Evolutionary conservation across 2,329 filamentous ascomycete genomes (phyloP).

Genomic region (Diplocarpon mali): DNA sequence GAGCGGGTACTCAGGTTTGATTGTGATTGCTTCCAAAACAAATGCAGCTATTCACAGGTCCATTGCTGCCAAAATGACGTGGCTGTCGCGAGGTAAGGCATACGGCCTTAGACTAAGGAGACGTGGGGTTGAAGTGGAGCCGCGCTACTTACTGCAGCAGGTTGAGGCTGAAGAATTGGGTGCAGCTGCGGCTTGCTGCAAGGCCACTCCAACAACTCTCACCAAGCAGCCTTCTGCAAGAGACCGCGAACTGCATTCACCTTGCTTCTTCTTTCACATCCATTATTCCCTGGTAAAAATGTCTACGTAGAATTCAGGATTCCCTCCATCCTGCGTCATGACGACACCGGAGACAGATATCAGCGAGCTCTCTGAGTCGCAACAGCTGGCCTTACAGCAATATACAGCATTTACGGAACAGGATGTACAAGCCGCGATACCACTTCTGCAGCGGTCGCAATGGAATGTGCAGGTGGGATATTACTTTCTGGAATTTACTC

Average conservation of each 20-base stretch:
- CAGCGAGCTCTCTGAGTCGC: conserved; percentile 7
- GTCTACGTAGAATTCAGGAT: neutral
- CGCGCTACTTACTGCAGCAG: neutral
- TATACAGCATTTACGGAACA: conserved; percentile 84
- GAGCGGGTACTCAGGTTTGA: neutral
- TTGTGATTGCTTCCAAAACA: neutral
- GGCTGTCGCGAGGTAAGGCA: neutral
- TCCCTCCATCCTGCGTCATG: neutral
- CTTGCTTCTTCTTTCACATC: neutral
- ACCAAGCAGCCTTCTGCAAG: no score
- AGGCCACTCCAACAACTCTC: no score
- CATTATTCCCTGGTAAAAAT: neutral
- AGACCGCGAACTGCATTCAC: neutral
- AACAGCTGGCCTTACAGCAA: conserved; percentile 72
- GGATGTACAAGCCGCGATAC: conserved; percentile 62
- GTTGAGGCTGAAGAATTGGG: neutral
- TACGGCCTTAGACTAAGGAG: neutral
- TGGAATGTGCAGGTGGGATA: conserved; percentile 80
- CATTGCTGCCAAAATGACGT: neutral
- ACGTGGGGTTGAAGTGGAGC: neutral
- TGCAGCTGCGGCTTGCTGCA: neutral
- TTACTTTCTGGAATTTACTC: neutral
- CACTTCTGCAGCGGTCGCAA: conserved; percentile 72
- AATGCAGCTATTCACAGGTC: conserved; percentile 3
- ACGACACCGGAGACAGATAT: conserved; percentile 5